phyloP scores from a whole-genome alignment of 2,329 filamentous ascomycete species.

The Mycogone perniciosa region DNA sequence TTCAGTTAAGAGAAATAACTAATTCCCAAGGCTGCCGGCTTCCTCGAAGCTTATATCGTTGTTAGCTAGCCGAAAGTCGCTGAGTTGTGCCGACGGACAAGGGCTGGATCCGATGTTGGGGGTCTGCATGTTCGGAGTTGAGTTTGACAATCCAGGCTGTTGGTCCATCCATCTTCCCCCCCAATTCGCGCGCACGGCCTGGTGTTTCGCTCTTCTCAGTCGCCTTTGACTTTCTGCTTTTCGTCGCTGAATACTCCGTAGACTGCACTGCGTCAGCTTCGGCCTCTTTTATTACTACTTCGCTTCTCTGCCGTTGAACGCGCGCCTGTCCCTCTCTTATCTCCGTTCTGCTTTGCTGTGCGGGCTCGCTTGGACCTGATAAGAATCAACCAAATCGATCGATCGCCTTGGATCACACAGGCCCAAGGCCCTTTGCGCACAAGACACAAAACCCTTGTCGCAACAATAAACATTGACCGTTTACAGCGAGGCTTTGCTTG shows the following conservation, averaged over 20 bases:
- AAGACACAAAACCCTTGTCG: background rate
- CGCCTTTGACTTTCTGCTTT: conserved; percentile 3
- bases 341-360: no score
- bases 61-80: no score
- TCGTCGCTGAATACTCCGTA: conserved; percentile 7
- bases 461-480: background rate
- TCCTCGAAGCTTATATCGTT: no score
- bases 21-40: no score
- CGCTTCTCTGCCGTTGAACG: background rate
- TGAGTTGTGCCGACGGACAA: no score
- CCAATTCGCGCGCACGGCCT: background rate
- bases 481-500: background rate
- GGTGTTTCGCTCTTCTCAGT: conserved; percentile 1
- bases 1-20: no score
- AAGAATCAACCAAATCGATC: background rate
- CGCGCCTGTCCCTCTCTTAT: no score
- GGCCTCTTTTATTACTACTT: conserved; percentile 3
- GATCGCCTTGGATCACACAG: no score
- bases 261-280: conserved; percentile 5
- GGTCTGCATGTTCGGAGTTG: background rate
- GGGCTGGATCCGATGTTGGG: background rate
- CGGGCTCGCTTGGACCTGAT: background rate
- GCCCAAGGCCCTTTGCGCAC: no score
- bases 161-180: background rate
- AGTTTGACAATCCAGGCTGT: background rate